These are phyloP conservation scores for Aspergillus fumigatus DNA, from an alignment of 2,329 filamentous ascomycete species.

Conservation along the genomic window DNA sequence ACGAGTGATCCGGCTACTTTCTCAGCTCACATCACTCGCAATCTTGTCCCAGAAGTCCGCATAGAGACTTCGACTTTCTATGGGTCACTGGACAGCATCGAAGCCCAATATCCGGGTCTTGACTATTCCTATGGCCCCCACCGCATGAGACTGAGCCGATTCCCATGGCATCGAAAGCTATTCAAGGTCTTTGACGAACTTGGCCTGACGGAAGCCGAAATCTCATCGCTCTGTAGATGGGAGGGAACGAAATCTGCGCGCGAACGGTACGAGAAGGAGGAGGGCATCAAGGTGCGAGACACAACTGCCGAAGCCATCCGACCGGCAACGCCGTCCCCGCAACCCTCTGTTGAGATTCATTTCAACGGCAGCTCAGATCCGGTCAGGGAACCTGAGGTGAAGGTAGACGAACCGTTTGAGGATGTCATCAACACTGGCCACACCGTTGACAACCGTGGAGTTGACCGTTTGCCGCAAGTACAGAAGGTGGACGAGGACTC, in stretches of 20 bases:
- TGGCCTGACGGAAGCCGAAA: conserved; percentile 55
- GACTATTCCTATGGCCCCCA: conserved; percentile 61
- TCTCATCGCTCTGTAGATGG: conserved; percentile 59
- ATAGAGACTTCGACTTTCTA: conserved; percentile 62
- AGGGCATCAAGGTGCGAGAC: conserved; percentile 55
- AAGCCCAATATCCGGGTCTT: conserved; percentile 62
- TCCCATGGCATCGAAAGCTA: conserved; percentile 56
- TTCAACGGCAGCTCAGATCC: conserved; percentile 22
- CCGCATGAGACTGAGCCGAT: conserved; percentile 58
- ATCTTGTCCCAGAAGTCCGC: conserved; percentile 62
- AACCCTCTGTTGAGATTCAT: conserved; percentile 30
- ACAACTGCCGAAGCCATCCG: conserved; percentile 57
- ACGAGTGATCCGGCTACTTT: conserved; percentile 56
- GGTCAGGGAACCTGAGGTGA: conserved; percentile 20
- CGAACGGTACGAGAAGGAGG: conserved; percentile 48
- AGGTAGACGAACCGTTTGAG: conserved; percentile 19
- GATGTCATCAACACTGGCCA: conserved; percentile 21
- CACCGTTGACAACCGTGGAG: conserved; percentile 20
- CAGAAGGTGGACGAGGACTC: conserved; percentile 37
- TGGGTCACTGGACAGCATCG: conserved; percentile 59
- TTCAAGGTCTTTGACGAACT: conserved; percentile 60
- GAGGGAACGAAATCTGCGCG: conserved; percentile 47
- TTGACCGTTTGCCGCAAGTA: conserved; percentile 16
- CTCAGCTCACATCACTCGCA: conserved; percentile 54
- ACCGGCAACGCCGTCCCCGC: conserved; percentile 43